These are phyloP conservation scores for Vachellia collinsii DNA, from an alignment of 306 rosid species.

Conservation along the genomic window DNA sequence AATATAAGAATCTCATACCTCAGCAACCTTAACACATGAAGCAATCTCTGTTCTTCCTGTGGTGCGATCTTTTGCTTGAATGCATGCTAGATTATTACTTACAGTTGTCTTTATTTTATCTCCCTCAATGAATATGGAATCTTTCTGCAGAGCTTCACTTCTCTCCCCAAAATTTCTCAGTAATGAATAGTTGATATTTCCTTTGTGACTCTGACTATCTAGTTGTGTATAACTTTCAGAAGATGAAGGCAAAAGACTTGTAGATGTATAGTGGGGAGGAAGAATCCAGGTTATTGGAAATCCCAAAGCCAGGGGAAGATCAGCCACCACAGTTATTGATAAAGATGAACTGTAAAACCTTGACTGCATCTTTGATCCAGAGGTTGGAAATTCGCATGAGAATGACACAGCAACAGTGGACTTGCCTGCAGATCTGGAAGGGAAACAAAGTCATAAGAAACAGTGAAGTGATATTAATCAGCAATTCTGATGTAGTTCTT, in stretches of 20 bases:
- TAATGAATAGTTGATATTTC: conserved; percentile 70
- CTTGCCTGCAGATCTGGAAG: conserved; percentile 84
- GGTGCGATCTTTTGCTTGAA: conserved; percentile 84
- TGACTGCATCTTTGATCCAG: conserved; percentile 49
- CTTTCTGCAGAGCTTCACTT: conserved; percentile 64
- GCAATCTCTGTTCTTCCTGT: conserved; percentile 88
- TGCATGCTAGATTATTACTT: conserved; percentile 77
- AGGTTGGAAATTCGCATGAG: conserved; percentile 65
- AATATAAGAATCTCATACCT: conserved; percentile 57
- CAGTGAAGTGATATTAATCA: background rate
- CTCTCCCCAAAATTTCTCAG: conserved; percentile 54
- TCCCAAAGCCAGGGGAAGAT: conserved; percentile 88
- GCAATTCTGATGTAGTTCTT: background rate
- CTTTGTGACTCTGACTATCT: conserved; percentile 62
- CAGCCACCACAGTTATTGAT: conserved; percentile 76
- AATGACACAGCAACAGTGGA: conserved; percentile 72
- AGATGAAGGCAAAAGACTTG: conserved; percentile 64
- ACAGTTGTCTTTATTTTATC: conserved; percentile 77
- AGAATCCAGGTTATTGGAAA: conserved; percentile 91
- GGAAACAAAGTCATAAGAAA: conserved; percentile 6
- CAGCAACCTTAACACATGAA: conserved; percentile 81
- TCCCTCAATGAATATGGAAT: conserved; percentile 67
- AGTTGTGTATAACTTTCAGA: conserved; percentile 51
- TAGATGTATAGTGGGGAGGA: conserved; percentile 86
- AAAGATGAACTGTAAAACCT: conserved; percentile 70